These are phyloP conservation scores for Ambrosia artemisiifolia DNA, from an alignment of 129 eudicot species.

Conservation along the genomic window DNA sequence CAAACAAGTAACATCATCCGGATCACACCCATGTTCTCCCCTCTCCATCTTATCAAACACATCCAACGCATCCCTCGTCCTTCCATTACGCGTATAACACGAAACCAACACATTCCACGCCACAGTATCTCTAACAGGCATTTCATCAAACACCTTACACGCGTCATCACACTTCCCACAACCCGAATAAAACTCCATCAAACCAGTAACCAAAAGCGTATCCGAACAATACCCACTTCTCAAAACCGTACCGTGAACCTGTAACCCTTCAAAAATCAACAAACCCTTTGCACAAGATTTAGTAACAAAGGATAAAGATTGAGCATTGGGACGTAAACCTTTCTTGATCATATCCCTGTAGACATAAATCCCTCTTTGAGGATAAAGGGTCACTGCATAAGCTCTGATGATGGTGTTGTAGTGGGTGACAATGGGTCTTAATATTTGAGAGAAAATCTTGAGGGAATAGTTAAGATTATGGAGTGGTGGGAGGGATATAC, in stretches of 20 bases:
- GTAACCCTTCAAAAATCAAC: conserved; percentile 42
- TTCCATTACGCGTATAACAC: conserved; percentile 46
- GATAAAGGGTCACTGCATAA: conserved; percentile 33
- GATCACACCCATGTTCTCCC: conserved; percentile 33
- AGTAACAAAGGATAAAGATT: conserved; percentile 43
- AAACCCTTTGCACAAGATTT: conserved; percentile 47
- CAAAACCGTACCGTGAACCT: conserved; percentile 59
- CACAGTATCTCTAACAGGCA: conserved; percentile 50
- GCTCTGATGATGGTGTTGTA: conserved; percentile 63
- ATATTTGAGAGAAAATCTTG: conserved; percentile 39
- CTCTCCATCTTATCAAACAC: conserved; percentile 61
- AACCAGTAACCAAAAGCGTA: conserved; percentile 51
- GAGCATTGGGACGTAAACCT: conserved; percentile 46
- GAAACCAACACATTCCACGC: conserved; percentile 81
- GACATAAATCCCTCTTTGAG: conserved; percentile 45
- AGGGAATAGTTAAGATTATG: conserved; percentile 38
- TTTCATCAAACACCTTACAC: conserved; percentile 75
- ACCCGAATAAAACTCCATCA: conserved; percentile 66
- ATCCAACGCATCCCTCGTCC: conserved; percentile 55
- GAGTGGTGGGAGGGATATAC: conserved; percentile 36
- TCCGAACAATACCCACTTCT: conserved; percentile 56
- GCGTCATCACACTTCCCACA: conserved; percentile 38
- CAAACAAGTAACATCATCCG: conserved; percentile 84
- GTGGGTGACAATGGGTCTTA: conserved; percentile 46
- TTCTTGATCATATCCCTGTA: conserved; percentile 46